A percentile compares a stretch with the other conserved stretches of the same genome.
phyloP scores from a whole-genome alignment of 768 basidiomycete genomes.

The Rhodotorula diobovata region DNA sequence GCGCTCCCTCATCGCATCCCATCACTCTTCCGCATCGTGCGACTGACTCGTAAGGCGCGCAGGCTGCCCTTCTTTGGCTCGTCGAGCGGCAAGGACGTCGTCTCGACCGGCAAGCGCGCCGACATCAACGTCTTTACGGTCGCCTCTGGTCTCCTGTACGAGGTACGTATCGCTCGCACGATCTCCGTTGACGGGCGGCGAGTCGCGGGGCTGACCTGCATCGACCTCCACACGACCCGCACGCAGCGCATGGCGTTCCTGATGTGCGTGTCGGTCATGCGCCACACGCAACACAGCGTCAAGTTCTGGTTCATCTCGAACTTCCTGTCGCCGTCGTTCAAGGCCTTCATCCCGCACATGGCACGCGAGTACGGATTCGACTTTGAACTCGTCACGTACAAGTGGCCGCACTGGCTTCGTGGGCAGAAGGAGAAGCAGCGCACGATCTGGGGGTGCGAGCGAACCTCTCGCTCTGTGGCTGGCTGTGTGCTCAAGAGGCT shows the following conservation, averaged over 20 bases:
- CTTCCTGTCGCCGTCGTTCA: conserved; percentile 93
- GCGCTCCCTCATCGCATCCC: too few species aligned
- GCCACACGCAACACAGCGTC: conserved; percentile 87
- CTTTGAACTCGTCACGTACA: conserved; percentile 96
- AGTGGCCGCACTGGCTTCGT: conserved; percentile 98
- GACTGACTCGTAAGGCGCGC: too few species aligned
- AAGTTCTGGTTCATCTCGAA: conserved; percentile 99
- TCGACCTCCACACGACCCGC: too few species aligned
- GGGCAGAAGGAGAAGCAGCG: conserved; percentile 95
- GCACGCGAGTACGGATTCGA: conserved; percentile 74
- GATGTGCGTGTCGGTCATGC: conserved; percentile 94
- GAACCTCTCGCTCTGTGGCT: too few species aligned
- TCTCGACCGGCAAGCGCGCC: conserved; percentile 51
- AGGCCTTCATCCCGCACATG: conserved; percentile 45
- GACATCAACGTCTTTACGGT: conserved; percentile 99
- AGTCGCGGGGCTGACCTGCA: too few species aligned
- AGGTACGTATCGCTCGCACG: conserved; percentile 55
- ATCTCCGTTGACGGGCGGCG: too few species aligned
- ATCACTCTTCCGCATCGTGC: too few species aligned
- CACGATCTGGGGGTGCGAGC: conserved; percentile 77
- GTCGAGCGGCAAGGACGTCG: conserved; percentile 33
- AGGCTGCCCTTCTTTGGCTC: conserved; percentile 34
- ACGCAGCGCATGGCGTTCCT: conserved; percentile 98
- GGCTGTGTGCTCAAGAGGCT: background rate
- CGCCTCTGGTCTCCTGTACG: conserved; percentile 90